Conservation (phyloP, 2,329 filamentous ascomycete genomes). For the Gyromitra esculenta region DNA sequence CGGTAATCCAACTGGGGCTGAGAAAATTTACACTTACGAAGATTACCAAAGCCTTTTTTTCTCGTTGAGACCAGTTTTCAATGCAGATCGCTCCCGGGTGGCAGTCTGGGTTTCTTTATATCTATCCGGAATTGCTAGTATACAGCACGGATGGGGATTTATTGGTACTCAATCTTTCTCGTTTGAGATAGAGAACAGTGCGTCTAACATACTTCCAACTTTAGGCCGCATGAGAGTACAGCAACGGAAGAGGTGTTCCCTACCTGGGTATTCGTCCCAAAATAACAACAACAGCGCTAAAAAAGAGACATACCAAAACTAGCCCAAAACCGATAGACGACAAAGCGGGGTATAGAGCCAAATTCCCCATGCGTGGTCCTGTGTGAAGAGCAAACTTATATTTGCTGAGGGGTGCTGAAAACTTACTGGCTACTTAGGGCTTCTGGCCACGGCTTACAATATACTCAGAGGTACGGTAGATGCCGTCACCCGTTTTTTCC, state of each 20-base stretch:
- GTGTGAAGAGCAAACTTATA: slow-evolving; percentile 32
- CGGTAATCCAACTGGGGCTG: not conserved
- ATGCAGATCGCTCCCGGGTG: slow-evolving; percentile 11
- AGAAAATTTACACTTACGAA: slow-evolving; percentile 22
- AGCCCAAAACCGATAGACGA: slow-evolving; percentile 36
- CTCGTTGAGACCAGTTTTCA: slow-evolving; percentile 11
- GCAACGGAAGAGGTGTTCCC: slow-evolving; percentile 11
- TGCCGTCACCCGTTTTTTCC: slow-evolving; percentile 30
- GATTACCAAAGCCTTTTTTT: slow-evolving; percentile 36
- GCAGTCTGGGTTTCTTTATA: slow-evolving; percentile 20
- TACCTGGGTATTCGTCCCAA: slow-evolving; percentile 38
- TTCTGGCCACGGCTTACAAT: slow-evolving; percentile 19
- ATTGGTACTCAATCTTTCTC: slow-evolving; percentile 25
- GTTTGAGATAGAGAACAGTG: slow-evolving; percentile 21
- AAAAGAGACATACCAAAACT: slow-evolving; percentile 28
- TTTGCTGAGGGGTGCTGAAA: slow-evolving; percentile 25
- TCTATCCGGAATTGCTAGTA: slow-evolving; percentile 12
- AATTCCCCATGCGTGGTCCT: slow-evolving; percentile 32
- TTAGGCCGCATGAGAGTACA: slow-evolving; percentile 29
- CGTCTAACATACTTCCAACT: slow-evolving; percentile 33
- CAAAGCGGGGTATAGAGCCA: slow-evolving; percentile 48
- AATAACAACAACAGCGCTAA: slow-evolving; percentile 45
- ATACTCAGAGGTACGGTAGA: slow-evolving; percentile 38
- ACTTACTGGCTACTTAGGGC: not conserved
- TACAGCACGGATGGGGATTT: slow-evolving; percentile 15